phyloP scores from a whole-genome alignment of 495 filamentous ascomycete species.

The Penicillium atrosanguineum region DNA sequence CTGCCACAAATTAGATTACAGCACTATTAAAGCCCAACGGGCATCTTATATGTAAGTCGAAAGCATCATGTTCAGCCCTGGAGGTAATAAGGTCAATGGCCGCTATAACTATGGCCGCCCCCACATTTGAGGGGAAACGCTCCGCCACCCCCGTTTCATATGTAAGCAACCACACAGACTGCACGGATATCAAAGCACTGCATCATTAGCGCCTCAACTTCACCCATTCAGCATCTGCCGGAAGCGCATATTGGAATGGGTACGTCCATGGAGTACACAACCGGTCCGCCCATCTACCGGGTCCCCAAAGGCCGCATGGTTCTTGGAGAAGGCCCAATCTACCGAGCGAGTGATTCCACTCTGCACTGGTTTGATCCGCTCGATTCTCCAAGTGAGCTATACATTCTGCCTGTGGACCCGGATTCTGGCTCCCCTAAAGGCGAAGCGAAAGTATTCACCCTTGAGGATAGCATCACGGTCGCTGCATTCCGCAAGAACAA shows the following conservation, averaged over 20 bases:
- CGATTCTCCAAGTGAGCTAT: constrained; percentile 18
- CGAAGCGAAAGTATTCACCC: constrained; percentile 10
- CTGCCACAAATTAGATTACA: too few species aligned
- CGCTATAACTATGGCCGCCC: too few species aligned
- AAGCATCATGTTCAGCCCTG: not conserved
- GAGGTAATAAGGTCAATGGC: not conserved
- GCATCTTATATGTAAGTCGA: too few species aligned
- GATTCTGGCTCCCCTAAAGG: constrained; percentile 13
- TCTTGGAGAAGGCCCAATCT: constrained; percentile 28
- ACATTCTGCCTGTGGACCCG: constrained; percentile 23
- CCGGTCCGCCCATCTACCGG: constrained; percentile 26
- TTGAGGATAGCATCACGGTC: constrained; percentile 23
- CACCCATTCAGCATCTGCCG: not conserved
- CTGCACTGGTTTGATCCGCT: constrained; percentile 30
- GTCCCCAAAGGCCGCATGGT: constrained; percentile 21
- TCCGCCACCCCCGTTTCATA: not conserved
- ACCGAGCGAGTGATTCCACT: constrained; percentile 23
- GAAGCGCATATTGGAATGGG: not conserved
- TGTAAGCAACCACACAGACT: not conserved
- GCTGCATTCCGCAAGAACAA: constrained; percentile 21
- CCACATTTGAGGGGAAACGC: not conserved
- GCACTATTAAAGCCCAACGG: too few species aligned
- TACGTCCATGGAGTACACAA: not conserved
- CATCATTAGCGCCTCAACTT: not conserved
- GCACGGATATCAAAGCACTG: not conserved